Evolutionary conservation across 2,329 filamentous ascomycete genomes (phyloP), one percentile per base, ranked within the genome.

Genomic region (Fusarium sp.): DNA sequence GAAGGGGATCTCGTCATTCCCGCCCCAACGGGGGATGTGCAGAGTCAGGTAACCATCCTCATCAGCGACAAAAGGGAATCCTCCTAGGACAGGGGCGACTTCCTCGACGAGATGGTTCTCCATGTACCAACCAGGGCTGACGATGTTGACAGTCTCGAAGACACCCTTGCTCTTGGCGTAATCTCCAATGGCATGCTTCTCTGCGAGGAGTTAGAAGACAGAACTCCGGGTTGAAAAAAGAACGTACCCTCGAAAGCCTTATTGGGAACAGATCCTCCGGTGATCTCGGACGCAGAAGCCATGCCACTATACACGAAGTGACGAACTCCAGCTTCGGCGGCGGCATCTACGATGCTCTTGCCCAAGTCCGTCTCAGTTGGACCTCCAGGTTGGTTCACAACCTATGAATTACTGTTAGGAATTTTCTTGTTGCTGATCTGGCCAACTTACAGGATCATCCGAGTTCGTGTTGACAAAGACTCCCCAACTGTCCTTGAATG

Each of bases 81-180:
- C 85, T 6, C 85, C 84, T 29, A 85, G 77, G 0, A 81, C 22
- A 2, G 79, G 77, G 1, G 81, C 81, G 1, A 82, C 24, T 17
- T 84, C 80, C 16, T 78, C 70, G 8, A 71, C 55, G 1, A 84
- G 76, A 69, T 84, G 83, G 63, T 85, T 84, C 62, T 86, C 84
- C 57, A 84, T 74, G 67, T 83, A 86, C 83, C 83, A 86, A 2
- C 81, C 83, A 1, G 83, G 75, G 35, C 79, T 79, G 49, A 84
- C 80, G 51, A 81, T 76, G 49, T 77, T 79, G 46, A 83, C 79
- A 22, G 79, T 79, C 35, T 81, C 74, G 67, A 86, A 86, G 0
- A 68, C 68, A 4, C 66, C 66, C 24, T 74, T 79, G 2, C 66
- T 67, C 27, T 79, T 77, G 16, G 83, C 83, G 56, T 85, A 83